Conservation (phyloP, 768 basidiomycete species). For the Tricholoma flavovirens region DNA sequence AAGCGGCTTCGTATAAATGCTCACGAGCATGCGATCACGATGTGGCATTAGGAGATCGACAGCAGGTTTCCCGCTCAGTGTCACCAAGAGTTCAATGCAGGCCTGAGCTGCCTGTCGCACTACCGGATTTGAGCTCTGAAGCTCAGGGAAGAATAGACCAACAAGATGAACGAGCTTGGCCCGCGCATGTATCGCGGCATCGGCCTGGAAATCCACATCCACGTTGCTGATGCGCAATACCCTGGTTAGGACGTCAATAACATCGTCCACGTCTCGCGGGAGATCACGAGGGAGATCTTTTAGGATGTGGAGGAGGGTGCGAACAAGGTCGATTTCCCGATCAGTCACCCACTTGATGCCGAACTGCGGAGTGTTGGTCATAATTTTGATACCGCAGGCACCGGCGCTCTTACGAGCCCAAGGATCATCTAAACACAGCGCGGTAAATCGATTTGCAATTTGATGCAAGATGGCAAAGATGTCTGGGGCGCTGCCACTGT, state of each 20-base stretch:
- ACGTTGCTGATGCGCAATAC: slow-evolving; percentile 59
- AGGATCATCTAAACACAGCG: slow-evolving; percentile 85
- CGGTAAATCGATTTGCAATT: slow-evolving; percentile 75
- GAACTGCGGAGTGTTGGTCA: slow-evolving; percentile 66
- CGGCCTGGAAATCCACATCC: slow-evolving; percentile 39
- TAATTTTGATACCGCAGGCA: slow-evolving; percentile 76
- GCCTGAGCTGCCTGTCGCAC: slow-evolving; percentile 82
- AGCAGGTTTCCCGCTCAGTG: slow-evolving; percentile 63
- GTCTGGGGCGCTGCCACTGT: slow-evolving; percentile 45
- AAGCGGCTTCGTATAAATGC: slow-evolving; percentile 95
- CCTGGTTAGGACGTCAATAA: slow-evolving; percentile 67
- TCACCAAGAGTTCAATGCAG: slow-evolving; percentile 73
- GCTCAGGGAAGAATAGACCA: slow-evolving; percentile 82
- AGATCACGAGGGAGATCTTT: slow-evolving; percentile 93
- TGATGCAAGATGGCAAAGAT: slow-evolving; percentile 70
- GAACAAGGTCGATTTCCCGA: slow-evolving; percentile 84
- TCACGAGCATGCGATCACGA: slow-evolving; percentile 80
- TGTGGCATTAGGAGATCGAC: slow-evolving; percentile 79
- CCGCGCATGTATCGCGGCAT: slow-evolving; percentile 37
- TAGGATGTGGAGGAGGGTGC: slow-evolving; percentile 84
- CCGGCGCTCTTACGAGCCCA: slow-evolving; percentile 91
- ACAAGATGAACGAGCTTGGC: slow-evolving; percentile 63
- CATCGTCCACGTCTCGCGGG: slow-evolving; percentile 73
- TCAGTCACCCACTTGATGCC: slow-evolving; percentile 78
- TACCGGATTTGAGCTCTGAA: slow-evolving; percentile 79